Base-by-base conservation (phyloP, 495 filamentous ascomycete genomes). In the Hypoxylon crocopeplum region DNA sequence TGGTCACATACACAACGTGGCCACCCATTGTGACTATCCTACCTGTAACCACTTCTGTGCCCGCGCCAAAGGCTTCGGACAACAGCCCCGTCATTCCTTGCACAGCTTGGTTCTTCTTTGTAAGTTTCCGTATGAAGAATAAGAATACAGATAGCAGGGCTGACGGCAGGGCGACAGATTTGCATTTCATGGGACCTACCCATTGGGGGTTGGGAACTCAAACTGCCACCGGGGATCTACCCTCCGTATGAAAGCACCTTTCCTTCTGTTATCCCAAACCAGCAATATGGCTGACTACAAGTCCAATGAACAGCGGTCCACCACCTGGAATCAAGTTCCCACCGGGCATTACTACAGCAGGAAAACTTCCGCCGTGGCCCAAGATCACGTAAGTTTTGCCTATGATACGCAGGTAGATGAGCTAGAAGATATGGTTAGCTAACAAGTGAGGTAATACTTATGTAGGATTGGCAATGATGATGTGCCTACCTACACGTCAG, bases 91-190 rank as follows among this genome's bases (percentile, higher is more conserved):
- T 47, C 3, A 2, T 47, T 20, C 44, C 44, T 30, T 47, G 44
- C 44, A 47, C 13, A 8, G 44, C 24, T 13, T 47, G 44, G 44
- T 47, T 47, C 44, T 47, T 47, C 25, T 47, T 47, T n/a, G 44
- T 47, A 33, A 32, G 44, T 47, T 10, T 16, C 15, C 7, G 32
- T 33, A 4, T 8, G 19, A 33, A 47, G 44, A 47, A 5, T 6
- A 11, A 20, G 24, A 27, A 27, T 4, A 8, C 8, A 27, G 24
- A 20, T 19, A 20, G 10, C 15, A 33, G 16, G 16, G 20, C 24
- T 47, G 32, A 47, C 19, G 10, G 24, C 13, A 7, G 3, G 5
- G 6, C 13, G 15, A 29, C 44, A 47, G 44, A 47, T 47, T 16
- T 47, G 44, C 16, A 32, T 47, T 20, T 47, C 44, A 24, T 29